Evolutionary conservation across 495 filamentous ascomycete genomes (phyloP), one percentile per base, ranked within the genome.

Genomic region (Talaromyces thailandensis): DNA sequence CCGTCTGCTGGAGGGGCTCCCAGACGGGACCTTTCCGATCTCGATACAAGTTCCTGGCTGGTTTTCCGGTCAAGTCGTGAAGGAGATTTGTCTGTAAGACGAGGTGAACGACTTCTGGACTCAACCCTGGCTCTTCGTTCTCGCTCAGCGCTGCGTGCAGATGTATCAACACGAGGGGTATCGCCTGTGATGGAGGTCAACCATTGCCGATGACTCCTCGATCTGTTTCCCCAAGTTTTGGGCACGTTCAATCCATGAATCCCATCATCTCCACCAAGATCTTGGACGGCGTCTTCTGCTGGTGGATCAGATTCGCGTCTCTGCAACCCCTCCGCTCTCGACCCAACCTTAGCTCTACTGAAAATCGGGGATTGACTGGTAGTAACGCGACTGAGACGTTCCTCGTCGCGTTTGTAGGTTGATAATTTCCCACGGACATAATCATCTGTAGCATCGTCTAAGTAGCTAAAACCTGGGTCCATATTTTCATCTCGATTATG

Each of bases 191-290:
- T 67, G 45, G 68, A 76, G 23, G 73, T 76, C 61, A 85, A 64
- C 86, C 86, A 88, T 60, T 82, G 79, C n/a, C 71, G 75, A 24
- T 73, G 73, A 45, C 71, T 70, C 53, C 69, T 80, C 26, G 75
- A 82, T 63, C 80, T 84, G 58, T 76, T 72, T 12, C 84, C 86
- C 87, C 87, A 90, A 24, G 72, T 76, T 58, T 68, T 68, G 31
- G 86, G 87, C 28, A 82, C 61, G 37, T 84, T 83, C 37, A 87
- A 60, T 2, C 80, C 76, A 26, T 82, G 81, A 50, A 67, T 69
- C 32, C 71, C 70, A 29, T 71, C 65, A 69, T 77, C 61, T 61
- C 71, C 67, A 65, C 75, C 66, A 65, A 75, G 61, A 45, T 59
- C 63, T 63, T 67, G 58, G 58, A 25, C 64, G 64, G 58, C 59